Evolutionary conservation across 2,329 filamentous ascomycete genomes (phyloP), one percentile per base, ranked within the genome.

Genomic region (Leptoxyphium fumago): DNA sequence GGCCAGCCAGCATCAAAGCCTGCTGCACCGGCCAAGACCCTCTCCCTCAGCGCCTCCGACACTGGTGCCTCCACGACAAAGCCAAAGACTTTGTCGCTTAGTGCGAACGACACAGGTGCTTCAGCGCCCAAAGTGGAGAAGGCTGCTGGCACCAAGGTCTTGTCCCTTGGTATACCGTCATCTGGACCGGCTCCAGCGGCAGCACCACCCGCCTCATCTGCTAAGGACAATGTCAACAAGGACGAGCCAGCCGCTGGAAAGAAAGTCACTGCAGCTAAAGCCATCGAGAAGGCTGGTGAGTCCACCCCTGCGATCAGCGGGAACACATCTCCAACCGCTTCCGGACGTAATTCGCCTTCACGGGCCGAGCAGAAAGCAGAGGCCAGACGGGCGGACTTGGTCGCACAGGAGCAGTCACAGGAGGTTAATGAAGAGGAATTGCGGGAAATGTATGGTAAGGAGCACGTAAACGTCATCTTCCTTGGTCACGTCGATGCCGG

Each of bases 401-500:
- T 98, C 46, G 75, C 82, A 48, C 84, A 88, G 65, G 82, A 89
- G 58, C 84, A 94, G 61, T 72, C 75, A 67, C 63, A 82, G 65
- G 64, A 87, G 75, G 69, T 91, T 66, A 78, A 96, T 61, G 71
- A 95, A 62, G 71, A 87, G 21, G 89, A 86, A 0, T 70, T 98
- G 48, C 85, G 87, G 64, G 89, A 96, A 63, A 91, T 98, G 48
- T 98, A 91, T 63, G 91, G 91, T 61, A 95, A 96, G 65, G 87
- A 82, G 61, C 78, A 82, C 55, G 74, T 98, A 58, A 98, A 98
- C 67, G 82, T 98, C 55, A 94, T 96, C 52, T 95, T 96, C 68
- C 83, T 96, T 59, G 89, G 91, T 42, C 91, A 98, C 73, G 93
- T 98, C 56, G 91, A 98, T 70, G 91, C 91, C 43, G 91, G 91